Percentiles rank a stretch among this genome's conserved stretches.
phyloP scores from a whole-genome alignment of 2,329 filamentous ascomycete species.

The Dothidotthia symphoricarpi region DNA sequence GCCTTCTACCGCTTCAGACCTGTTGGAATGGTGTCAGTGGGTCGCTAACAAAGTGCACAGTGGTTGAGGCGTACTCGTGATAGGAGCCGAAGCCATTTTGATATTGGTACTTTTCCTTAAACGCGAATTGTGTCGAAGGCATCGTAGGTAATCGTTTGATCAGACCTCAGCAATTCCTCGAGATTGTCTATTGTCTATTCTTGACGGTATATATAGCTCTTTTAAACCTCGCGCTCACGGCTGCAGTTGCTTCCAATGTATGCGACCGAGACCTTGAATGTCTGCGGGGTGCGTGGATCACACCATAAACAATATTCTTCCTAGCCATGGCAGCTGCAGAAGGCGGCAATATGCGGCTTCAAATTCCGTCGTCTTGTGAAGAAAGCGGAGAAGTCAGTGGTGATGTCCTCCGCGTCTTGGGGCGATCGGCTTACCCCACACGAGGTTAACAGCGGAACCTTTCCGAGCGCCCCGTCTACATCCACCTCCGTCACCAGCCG shows the following conservation, averaged over 20 bases:
- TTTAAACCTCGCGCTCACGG: neutral
- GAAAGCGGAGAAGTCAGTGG: conserved; percentile 17
- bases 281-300: conserved; percentile 24
- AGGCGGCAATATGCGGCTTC: conserved; percentile 34
- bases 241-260: conserved; percentile 14
- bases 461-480: conserved; percentile 23
- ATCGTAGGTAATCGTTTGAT: conserved; percentile 48
- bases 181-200: conserved; percentile 31
- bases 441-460: conserved; percentile 26
- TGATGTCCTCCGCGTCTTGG: conserved; percentile 2
- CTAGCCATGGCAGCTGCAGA: conserved; percentile 17
- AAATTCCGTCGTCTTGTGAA: conserved; percentile 20
- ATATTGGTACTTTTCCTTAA: conserved; percentile 70
- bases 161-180: conserved; percentile 27
- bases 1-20: conserved; percentile 72
- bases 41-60: neutral
- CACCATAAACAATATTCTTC: conserved; percentile 9
- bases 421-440: conserved; percentile 27
- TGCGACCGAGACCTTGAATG: conserved; percentile 16
- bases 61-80: conserved; percentile 62
- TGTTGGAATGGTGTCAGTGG: conserved; percentile 40
- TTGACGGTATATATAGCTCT: conserved; percentile 22
- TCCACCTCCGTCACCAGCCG: conserved; percentile 30
- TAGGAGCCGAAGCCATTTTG: conserved; percentile 75
- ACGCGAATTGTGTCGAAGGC: conserved; percentile 63